A percentile compares a stretch with the other conserved stretches of the same genome.
Evolutionary conservation across 2,329 filamentous ascomycete genomes (phyloP).

Genomic region (Coniochaeta ligniaria): DNA sequence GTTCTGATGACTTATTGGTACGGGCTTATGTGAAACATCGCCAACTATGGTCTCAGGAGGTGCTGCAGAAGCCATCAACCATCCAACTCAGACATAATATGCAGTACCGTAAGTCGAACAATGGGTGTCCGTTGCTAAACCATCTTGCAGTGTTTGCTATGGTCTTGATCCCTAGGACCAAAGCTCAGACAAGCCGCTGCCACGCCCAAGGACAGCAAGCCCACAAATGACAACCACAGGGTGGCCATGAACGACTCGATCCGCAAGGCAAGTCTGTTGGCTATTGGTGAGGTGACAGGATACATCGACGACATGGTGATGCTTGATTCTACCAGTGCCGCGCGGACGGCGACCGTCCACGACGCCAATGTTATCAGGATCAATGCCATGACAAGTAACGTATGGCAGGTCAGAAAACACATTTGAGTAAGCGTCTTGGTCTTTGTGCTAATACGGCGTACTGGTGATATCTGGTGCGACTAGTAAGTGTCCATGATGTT

Average conservation of each 20-base stretch:
- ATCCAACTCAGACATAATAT: no score
- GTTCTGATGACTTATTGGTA: no score
- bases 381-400: background rate
- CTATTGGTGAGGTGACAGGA: background rate
- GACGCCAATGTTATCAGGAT: background rate
- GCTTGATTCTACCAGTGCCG: background rate
- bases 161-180: background rate
- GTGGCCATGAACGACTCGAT: background rate
- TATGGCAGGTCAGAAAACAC: background rate
- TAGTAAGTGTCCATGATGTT: background rate
- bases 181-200: background rate
- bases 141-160: background rate
- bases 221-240: background rate
- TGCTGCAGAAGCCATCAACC: no score
- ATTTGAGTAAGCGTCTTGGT: background rate
- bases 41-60: no score
- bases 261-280: background rate
- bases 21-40: no score
- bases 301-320: background rate
- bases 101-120: no score
- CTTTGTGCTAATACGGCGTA: background rate
- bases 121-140: no score
- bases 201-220: background rate
- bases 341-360: background rate
- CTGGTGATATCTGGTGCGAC: background rate